These are phyloP conservation scores for Giardia duodenalis DNA, from an alignment of 208 protist genomes.

Conservation along the genomic window DNA sequence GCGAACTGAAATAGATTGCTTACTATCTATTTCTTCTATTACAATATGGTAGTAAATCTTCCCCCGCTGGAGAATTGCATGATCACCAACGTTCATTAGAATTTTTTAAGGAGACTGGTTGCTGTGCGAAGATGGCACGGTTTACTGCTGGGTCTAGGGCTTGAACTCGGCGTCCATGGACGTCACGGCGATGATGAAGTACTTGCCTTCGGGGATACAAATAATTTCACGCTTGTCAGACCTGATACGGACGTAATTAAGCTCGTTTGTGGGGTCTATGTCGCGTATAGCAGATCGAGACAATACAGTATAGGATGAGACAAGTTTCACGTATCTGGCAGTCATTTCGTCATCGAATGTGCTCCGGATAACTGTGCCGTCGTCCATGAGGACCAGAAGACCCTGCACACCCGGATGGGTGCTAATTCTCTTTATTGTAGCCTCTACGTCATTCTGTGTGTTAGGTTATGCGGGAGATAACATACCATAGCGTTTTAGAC, in stretches of 20 bases:
- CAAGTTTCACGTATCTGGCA: neutral
- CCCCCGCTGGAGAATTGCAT: neutral
- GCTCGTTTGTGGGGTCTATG: constrained; percentile 28
- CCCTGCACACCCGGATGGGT: neutral
- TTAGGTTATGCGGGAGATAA: neutral
- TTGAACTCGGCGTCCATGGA: constrained; percentile 8
- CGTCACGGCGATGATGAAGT: constrained; percentile 6
- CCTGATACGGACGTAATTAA: neutral
- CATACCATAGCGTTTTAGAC: neutral
- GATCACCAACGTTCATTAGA: neutral
- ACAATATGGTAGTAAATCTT: neutral
- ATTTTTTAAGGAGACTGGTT: no score
- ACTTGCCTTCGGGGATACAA: neutral
- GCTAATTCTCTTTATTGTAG: constrained; percentile 29
- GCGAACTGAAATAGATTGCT: neutral
- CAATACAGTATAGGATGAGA: neutral
- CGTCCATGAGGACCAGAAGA: constrained; percentile 14
- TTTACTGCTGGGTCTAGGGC: no score
- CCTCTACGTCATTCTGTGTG: constrained; percentile 22
- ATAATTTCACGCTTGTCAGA: neutral
- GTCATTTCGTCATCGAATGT: constrained; percentile 30
- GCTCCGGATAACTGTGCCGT: constrained; percentile 2
- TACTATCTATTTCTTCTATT: neutral
- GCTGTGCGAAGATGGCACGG: no score
- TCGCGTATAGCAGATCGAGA: constrained; percentile 26